These are phyloP conservation scores for Mariannaea sp. DNA, from an alignment of 2,329 filamentous ascomycete genomes.

Conservation along the genomic window DNA sequence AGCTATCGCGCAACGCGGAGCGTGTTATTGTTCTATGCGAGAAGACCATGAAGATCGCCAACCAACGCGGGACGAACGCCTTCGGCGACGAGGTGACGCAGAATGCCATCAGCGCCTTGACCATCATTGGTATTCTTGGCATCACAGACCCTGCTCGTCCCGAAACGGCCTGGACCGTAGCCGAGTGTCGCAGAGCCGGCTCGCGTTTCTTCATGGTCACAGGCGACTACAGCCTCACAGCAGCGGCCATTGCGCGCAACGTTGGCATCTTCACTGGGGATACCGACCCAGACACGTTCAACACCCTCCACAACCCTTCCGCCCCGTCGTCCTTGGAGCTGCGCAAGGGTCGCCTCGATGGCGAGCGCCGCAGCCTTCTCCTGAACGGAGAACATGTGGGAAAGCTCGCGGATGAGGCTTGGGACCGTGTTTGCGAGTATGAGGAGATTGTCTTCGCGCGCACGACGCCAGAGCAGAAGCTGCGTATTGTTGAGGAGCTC, in stretches of 20 bases:
- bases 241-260: slow-evolving; percentile 67
- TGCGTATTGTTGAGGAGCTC: slow-evolving; percentile 72
- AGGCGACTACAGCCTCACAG: slow-evolving; percentile 58
- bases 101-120: slow-evolving; percentile 48
- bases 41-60: slow-evolving; percentile 39
- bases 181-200: slow-evolving; percentile 50
- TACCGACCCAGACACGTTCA: slow-evolving; percentile 48
- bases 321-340: too few species aligned
- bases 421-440: slow-evolving; percentile 54
- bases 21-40: slow-evolving; percentile 51
- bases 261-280: slow-evolving; percentile 64
- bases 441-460: slow-evolving; percentile 70
- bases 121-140: slow-evolving; percentile 57
- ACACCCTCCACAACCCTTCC: slow-evolving; percentile 29
- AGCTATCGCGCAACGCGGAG: slow-evolving; percentile 49
- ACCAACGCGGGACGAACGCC: slow-evolving; percentile 47
- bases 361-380: slow-evolving; percentile 34
- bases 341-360: too few species aligned
- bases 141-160: slow-evolving; percentile 53
- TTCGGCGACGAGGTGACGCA: slow-evolving; percentile 56
- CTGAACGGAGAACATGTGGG: slow-evolving; percentile 63
- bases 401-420: slow-evolving; percentile 54
- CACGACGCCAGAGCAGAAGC: slow-evolving; percentile 72
- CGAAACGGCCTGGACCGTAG: slow-evolving; percentile 49
- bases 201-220: slow-evolving; percentile 56